Evolutionary conservation across 2,329 filamentous ascomycete genomes (phyloP), one percentile per base, ranked within the genome.

Genomic region (Nemania bipapillata): DNA sequence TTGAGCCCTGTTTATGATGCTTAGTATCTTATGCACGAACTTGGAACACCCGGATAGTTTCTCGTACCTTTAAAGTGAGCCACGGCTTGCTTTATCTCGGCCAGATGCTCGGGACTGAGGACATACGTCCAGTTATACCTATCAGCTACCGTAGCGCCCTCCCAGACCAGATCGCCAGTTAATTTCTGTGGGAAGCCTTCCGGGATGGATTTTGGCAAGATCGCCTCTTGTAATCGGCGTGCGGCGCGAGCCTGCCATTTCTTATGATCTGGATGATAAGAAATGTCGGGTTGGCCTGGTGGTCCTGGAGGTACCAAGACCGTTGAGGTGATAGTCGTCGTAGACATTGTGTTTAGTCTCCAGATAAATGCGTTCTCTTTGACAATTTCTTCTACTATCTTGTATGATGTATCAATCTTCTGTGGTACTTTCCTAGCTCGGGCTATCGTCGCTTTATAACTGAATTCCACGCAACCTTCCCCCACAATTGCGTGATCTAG

Each of bases 151-250:
- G 79, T 82, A 8, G 81, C 78, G 1, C 85, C 86, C 59, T 89
- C 85, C 87, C 87, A 90, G 0, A 88, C 87, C 3, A 90, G 78
- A 8, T 83, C 78, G 0, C 84, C 85, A 4, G 80, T 75, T 6
- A 90, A 77, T 59, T 83, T 74, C 5, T 73, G 26, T 0, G 87
- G 87, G 56, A 88, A 89, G 0, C 85, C 85, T 7, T 75, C 70
- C 0, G 87, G 87, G 0, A 89, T 73, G 0, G 77, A 76, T 3
- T 75, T 81, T 2, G 77, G 74, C 0, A 85, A 73, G 0, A 75
- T 73, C 9, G 84, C 84, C 0, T 77, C 80, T 49, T 82, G 78
- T 3, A 82, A 77, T 2, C 85, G 81, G 3, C 80, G 79, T 57
- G 84, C 77, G n/a, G 80, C 80, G 4, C 87, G 83, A 1, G 83